Base-by-base conservation (phyloP, 2,329 filamentous ascomycete genomes). In the Colletotrichum brevisporum region DNA sequence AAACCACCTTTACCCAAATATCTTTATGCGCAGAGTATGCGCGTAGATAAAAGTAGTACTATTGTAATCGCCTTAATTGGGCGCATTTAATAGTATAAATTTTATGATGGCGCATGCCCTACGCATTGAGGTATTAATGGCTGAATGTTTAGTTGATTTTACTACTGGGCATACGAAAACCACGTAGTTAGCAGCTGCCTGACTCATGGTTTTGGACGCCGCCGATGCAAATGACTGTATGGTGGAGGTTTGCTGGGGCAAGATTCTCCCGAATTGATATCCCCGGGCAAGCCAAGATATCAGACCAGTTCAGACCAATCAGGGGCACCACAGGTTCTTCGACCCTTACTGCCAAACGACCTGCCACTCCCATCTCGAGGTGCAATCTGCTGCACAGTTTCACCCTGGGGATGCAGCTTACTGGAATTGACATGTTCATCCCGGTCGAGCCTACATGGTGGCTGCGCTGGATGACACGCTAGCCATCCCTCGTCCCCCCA, bases 201-300 rank as follows among this genome's bases (percentile, higher is more conserved):
- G n/a, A n/a, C n/a, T n/a, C n/a, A n/a, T n/a, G n/a, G n/a, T n/a
- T n/a, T n/a, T n/a, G n/a, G n/a, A n/a, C n/a, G n/a, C n/a, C n/a
- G n/a, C n/a, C n/a, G n/a, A n/a, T n/a, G n/a, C n/a, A n/a, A n/a
- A n/a, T n/a, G n/a, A n/a, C n/a, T n/a, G n/a, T n/a, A 27, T 6
- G 48, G 45, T 27, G 53, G 52, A 63, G 59, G 45, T 43, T 39
- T 18, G 48, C 56, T 48, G 51, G 57, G 31, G 18, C 15, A 39
- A 36, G 26, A 5, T 6, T 12, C 27, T 16, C 45, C 31, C 36
- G 51, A 24, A 65, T 24, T 24, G 21, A 55, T 66, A 54, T 52
- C 61, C 39, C 60, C 60, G 66, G 57, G 65, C 45, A 64, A 59
- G 62, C 50, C 55, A 66, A 66, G 62, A 69, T 66, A 66, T 66